A percentile compares a stretch with the other conserved stretches of the same genome.
phyloP scores from a whole-genome alignment of 2,329 filamentous ascomycete genomes.

The Podosphaera fusca region DNA sequence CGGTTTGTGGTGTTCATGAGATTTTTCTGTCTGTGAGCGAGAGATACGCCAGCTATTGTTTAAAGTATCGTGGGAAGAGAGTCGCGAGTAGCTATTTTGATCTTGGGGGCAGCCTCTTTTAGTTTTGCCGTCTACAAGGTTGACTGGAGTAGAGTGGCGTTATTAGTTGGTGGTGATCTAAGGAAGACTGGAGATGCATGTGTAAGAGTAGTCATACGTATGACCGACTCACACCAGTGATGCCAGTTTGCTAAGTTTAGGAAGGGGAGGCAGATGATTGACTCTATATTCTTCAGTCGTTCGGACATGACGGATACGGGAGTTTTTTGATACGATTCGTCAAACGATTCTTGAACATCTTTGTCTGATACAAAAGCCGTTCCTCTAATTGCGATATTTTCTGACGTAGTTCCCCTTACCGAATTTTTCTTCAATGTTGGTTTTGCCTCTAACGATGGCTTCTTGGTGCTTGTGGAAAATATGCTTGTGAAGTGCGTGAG shows the following conservation, averaged over 20 bases:
- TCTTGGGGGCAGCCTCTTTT: not conserved
- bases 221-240: not conserved
- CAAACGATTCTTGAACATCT: not conserved
- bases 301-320: not conserved
- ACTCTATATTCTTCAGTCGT: too few relatives aligned
- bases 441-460: not conserved
- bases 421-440: not conserved
- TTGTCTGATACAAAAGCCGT: not conserved
- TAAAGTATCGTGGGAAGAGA: not conserved
- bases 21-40: not conserved
- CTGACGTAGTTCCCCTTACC: not conserved
- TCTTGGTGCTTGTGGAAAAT: not conserved
- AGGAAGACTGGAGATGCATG: not conserved
- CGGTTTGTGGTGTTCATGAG: not conserved
- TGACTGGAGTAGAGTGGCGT: not conserved
- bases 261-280: not conserved
- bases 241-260: not conserved
- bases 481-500: not conserved
- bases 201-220: not conserved
- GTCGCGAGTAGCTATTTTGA: not conserved
- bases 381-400: not conserved
- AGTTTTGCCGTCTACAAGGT: not conserved
- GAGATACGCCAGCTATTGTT: not conserved
- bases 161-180: not conserved
- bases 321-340: not conserved